Percentiles rank a stretch among this genome's conserved stretches.
These are phyloP conservation scores for Hordeum vulgare DNA, from an alignment of 176 grass and related monocot species.

Conservation along the genomic window DNA sequence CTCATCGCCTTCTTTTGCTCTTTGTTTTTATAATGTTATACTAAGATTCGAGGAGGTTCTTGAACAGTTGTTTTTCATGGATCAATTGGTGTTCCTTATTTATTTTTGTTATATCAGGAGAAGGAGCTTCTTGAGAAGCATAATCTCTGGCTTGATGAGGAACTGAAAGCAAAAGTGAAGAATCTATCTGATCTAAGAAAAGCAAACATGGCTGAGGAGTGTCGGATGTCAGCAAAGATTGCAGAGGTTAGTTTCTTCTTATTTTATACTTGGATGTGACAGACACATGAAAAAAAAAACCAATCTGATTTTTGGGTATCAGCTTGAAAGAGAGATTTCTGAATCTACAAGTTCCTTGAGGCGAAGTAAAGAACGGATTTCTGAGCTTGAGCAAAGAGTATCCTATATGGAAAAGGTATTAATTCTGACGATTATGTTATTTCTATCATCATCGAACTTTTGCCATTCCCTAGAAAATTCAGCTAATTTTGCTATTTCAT, in stretches of 20 bases:
- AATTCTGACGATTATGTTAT: neutral
- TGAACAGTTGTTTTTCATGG: neutral
- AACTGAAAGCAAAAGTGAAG: slow-evolving; percentile 68
- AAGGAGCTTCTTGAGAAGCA: slow-evolving; percentile 84
- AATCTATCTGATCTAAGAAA: slow-evolving; percentile 56
- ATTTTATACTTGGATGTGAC: neutral
- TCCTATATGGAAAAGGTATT: slow-evolving; percentile 80
- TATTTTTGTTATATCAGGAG: slow-evolving; percentile 51
- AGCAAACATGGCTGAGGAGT: slow-evolving; percentile 74
- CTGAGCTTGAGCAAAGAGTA: slow-evolving; percentile 74
- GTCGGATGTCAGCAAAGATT: slow-evolving; percentile 72
- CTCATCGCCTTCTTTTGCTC: neutral
- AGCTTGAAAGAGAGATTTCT: slow-evolving; percentile 87
- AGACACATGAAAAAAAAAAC: neutral
- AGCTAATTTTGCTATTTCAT: slow-evolving; percentile 31
- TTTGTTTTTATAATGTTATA: neutral
- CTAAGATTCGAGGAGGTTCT: neutral
- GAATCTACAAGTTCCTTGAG: slow-evolving; percentile 69
- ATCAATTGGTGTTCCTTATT: neutral
- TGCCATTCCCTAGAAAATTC: slow-evolving; percentile 9
- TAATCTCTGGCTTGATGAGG: slow-evolving; percentile 79
- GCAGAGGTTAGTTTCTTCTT: slow-evolving; percentile 48
- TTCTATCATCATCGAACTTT: slow-evolving; percentile 5
- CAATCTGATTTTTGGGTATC: slow-evolving; percentile 12
- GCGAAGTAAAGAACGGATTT: slow-evolving; percentile 49